A percentile compares a stretch with the other conserved stretches of the same genome.
phyloP scores from a whole-genome alignment of 2,329 filamentous ascomycete species.

The Aureobasidium sp. region DNA sequence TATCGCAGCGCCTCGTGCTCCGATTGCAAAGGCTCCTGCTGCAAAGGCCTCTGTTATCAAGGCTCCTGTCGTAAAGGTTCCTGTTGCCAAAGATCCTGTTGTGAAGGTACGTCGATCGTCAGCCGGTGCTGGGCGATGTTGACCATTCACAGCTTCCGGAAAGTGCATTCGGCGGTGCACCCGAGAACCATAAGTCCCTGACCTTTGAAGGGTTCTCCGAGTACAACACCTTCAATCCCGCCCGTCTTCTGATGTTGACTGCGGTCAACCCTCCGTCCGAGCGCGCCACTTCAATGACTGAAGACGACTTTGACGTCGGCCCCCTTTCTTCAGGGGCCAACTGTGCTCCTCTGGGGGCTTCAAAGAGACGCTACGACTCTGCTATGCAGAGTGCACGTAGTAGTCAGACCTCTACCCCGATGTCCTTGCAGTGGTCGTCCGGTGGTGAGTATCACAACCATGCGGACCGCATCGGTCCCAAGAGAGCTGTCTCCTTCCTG shows the following conservation, averaged over 20 bases:
- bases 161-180: background rate
- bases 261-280: background rate
- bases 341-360: background rate
- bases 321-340: conserved; percentile 3
- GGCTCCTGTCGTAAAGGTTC: background rate
- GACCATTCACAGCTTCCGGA: background rate
- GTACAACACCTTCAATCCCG: conserved; percentile 2
- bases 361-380: background rate
- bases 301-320: background rate
- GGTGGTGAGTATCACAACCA: background rate
- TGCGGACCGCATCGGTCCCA: no score
- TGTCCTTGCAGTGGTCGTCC: background rate
- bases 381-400: background rate
- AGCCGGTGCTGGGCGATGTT: no score
- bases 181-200: conserved; percentile 3
- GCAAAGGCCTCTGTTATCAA: background rate
- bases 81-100: background rate
- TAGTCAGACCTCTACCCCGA: background rate
- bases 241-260: background rate
- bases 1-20: background rate
- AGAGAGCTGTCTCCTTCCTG: background rate
- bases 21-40: background rate
- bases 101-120: background rate
- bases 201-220: conserved; percentile 10
- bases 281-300: background rate